A percentile compares a stretch with the other conserved stretches of the same genome.
phyloP scores from a whole-genome alignment of 192 early-diverging fungal genomes.

The Borealophlyctis nickersoniae region DNA sequence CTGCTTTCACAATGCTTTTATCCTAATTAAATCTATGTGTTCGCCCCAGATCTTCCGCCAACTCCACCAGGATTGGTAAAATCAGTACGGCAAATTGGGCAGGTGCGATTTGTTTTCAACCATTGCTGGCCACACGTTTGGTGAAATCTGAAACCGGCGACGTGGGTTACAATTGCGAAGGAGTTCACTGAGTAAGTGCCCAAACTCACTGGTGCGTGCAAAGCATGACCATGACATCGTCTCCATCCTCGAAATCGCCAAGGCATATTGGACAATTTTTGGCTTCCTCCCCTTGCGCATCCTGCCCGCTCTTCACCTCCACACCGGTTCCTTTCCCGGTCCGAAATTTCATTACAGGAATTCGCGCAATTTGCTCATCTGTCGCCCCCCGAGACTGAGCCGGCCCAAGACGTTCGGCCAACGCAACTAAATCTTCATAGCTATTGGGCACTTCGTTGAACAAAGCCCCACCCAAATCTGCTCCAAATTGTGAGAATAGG shows the following conservation, averaged over 20 bases:
- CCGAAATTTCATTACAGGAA: conserved; percentile 10
- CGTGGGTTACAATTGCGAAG: background rate
- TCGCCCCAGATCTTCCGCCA: background rate
- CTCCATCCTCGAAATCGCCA: background rate
- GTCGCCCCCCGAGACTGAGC: conserved; percentile 1
- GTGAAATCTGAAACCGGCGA: background rate
- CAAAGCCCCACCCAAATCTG: background rate
- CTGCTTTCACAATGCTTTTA: no score
- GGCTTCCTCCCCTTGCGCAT: background rate
- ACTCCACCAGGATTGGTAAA: background rate
- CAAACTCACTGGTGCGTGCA: conserved; percentile 3
- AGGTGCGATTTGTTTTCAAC: conserved; percentile 5
- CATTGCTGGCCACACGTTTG: conserved; percentile 2
- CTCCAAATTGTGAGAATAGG: background rate
- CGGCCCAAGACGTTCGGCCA: conserved; percentile 6
- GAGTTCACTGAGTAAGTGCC: background rate
- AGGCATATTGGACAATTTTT: conserved; percentile 3
- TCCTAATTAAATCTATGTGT: no score
- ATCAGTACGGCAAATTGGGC: conserved; percentile 4
- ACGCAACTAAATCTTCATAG: conserved; percentile 4
- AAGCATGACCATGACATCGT: conserved; percentile 1
- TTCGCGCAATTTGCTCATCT: background rate
- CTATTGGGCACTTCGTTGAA: background rate
- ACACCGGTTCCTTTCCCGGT: no score
- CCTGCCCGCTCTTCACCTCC: background rate